A percentile compares a stretch with the other conserved stretches of the same genome.
These are phyloP conservation scores for Nasturtium officinale DNA, from an alignment of 345 rosid genomes.

Conservation along the genomic window DNA sequence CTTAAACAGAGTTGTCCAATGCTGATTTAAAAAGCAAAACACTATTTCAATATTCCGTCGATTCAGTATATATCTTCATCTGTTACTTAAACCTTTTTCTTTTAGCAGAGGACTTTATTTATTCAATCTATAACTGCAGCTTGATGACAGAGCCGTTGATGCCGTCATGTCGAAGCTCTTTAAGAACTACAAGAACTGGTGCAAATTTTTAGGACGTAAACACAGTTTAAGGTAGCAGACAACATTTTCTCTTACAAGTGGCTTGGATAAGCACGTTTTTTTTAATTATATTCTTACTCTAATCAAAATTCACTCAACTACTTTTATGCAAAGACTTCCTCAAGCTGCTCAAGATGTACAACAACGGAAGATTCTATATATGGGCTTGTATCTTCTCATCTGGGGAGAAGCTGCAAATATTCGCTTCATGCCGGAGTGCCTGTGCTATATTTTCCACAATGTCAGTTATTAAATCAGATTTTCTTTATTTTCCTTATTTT, in stretches of 20 bases:
- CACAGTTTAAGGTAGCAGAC: conserved; percentile 82
- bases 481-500: conserved; percentile 14
- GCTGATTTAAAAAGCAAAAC: background rate
- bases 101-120: background rate
- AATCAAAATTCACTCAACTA: conserved; percentile 5
- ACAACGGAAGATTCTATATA: conserved; percentile 88
- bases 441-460: conserved; percentile 93
- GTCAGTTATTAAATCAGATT: conserved; percentile 52
- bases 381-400: conserved; percentile 92
- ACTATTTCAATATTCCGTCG: conserved; percentile 5
- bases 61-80: conserved; percentile 12
- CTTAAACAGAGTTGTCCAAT: conserved; percentile 13
- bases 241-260: background rate
- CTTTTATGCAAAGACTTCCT: conserved; percentile 68
- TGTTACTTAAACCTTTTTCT: conserved; percentile 1
- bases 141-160: conserved; percentile 95
- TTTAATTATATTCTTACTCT: conserved; percentile 22
- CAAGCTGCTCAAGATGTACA: conserved; percentile 85
- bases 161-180: conserved; percentile 85
- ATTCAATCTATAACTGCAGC: conserved; percentile 52
- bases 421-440: conserved; percentile 94
- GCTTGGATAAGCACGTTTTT: conserved; percentile 21
- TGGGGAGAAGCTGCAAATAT: conserved; percentile 99
- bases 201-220: conserved; percentile 90
- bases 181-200: conserved; percentile 91